Conservation (phyloP, 176 grass and related monocot species). For the Zoysia japonica region DNA sequence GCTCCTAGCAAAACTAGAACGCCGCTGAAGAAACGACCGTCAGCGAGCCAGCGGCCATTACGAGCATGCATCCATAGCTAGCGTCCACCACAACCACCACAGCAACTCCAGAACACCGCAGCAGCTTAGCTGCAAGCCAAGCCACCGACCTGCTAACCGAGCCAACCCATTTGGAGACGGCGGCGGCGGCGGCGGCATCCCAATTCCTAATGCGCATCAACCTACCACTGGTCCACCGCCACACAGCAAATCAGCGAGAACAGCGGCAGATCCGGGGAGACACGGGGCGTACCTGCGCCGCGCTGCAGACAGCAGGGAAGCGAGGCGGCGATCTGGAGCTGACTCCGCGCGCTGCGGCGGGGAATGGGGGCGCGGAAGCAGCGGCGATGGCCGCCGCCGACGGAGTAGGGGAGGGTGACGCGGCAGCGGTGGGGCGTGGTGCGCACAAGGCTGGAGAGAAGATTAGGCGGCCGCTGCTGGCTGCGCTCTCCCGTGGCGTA, state of each 20-base stretch:
- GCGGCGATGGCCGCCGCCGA: not conserved
- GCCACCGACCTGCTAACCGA: conserved; percentile 29
- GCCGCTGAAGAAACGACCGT: conserved; percentile 20
- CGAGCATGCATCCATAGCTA: conserved; percentile 27
- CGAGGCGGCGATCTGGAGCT: conserved; percentile 40
- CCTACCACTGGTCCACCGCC: conserved; percentile 4
- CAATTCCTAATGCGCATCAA: not conserved
- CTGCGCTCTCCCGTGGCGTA: conserved; percentile 12
- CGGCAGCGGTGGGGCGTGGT: not conserved
- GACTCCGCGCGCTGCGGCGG: not conserved
- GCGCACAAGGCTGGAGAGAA: conserved; percentile 20
- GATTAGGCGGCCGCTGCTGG: conserved; percentile 34
- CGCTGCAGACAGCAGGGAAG: not conserved
- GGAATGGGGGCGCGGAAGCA: not conserved
- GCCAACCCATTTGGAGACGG: conserved; percentile 14
- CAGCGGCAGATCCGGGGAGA: conserved; percentile 38
- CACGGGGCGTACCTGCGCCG: conserved; percentile 34
- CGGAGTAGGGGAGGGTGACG: not conserved
- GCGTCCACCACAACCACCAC: conserved; percentile 8
- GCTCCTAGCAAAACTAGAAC: not conserved
- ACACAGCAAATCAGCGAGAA: conserved; percentile 21
- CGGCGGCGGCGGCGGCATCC: not conserved
- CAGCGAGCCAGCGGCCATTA: not conserved
- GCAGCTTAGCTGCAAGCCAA: not conserved
- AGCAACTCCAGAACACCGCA: not conserved